Conservation (phyloP, 495 filamentous ascomycete species). For the Aspergillus ostianus region DNA sequence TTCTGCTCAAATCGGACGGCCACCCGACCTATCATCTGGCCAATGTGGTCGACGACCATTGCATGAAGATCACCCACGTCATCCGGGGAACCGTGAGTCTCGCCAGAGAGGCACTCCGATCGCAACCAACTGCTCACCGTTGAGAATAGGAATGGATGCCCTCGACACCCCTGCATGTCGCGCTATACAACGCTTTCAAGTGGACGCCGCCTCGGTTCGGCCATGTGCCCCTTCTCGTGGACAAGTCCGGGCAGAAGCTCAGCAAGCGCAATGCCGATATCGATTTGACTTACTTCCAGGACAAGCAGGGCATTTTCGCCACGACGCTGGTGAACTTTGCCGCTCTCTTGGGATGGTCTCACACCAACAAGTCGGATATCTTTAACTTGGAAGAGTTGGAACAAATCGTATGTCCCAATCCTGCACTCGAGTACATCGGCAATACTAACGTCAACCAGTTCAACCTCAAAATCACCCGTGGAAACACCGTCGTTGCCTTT, state of each 20-base stretch:
- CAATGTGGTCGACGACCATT: conserved; percentile 93
- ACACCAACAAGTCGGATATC: conserved; percentile 61
- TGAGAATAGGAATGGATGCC: conserved; percentile 79
- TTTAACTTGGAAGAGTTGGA: conserved; percentile 70
- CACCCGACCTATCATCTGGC: conserved; percentile 95
- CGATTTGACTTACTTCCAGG: conserved; percentile 65
- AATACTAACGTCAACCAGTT: conserved; percentile 52
- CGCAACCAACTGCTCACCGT: conserved; percentile 4
- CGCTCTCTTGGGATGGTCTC: conserved; percentile 83
- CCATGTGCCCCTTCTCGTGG: conserved; percentile 83
- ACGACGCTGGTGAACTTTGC: conserved; percentile 79
- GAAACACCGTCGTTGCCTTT: conserved; percentile 80
- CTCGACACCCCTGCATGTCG: conserved; percentile 85
- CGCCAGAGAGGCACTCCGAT: not conserved
- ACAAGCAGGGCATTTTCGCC: conserved; percentile 65
- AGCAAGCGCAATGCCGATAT: conserved; percentile 82
- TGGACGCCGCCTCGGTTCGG: conserved; percentile 84
- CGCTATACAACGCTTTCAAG: conserved; percentile 82
- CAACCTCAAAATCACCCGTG: conserved; percentile 78
- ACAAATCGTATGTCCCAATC: conserved; percentile 49
- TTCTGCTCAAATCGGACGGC: conserved; percentile 87
- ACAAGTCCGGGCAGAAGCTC: conserved; percentile 73
- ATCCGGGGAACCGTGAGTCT: conserved; percentile 73
- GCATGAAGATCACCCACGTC: conserved; percentile 94
- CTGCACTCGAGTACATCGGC: conserved; percentile 1